A percentile compares a stretch with the other conserved stretches of the same genome.
phyloP scores from a whole-genome alignment of 2,329 filamentous ascomycete species.

The Trichoderma sp. region DNA sequence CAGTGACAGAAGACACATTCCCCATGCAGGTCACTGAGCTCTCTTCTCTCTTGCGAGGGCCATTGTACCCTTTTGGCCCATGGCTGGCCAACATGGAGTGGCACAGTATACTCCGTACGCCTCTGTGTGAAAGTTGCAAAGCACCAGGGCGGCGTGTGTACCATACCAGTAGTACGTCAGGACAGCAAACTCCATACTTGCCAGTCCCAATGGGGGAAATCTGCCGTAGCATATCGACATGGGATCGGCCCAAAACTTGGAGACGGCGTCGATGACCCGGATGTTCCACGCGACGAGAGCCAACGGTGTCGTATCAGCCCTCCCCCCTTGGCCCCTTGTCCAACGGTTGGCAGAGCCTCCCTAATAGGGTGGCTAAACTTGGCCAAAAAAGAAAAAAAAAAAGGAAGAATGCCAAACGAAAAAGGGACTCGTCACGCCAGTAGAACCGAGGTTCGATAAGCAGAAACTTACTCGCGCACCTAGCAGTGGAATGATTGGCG shows the following conservation, averaged over 20 bases:
- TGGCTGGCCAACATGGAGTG: neutral
- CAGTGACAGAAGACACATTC: neutral
- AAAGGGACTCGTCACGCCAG: neutral
- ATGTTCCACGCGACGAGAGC: conserved; percentile 11
- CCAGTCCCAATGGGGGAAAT: conserved; percentile 11
- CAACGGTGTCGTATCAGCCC: conserved; percentile 17
- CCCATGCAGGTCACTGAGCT: neutral
- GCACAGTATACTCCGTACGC: neutral
- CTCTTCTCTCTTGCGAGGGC: neutral
- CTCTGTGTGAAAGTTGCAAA: neutral
- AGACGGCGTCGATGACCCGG: conserved; percentile 18
- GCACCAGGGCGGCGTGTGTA: neutral
- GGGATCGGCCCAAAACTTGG: conserved; percentile 16
- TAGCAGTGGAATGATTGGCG: conserved; percentile 1
- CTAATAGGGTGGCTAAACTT: neutral
- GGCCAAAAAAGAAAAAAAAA: neutral
- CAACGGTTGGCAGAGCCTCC: conserved; percentile 7
- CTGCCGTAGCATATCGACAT: conserved; percentile 14
- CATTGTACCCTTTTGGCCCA: neutral
- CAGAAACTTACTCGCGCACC: conserved; percentile 4
- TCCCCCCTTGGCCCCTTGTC: neutral
- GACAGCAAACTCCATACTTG: neutral
- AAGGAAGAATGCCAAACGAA: neutral
- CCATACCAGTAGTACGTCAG: neutral
- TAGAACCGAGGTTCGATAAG: neutral